Base-by-base conservation (phyloP, 1,284 basidiomycete genomes). In the Malassezia restricta region DNA sequence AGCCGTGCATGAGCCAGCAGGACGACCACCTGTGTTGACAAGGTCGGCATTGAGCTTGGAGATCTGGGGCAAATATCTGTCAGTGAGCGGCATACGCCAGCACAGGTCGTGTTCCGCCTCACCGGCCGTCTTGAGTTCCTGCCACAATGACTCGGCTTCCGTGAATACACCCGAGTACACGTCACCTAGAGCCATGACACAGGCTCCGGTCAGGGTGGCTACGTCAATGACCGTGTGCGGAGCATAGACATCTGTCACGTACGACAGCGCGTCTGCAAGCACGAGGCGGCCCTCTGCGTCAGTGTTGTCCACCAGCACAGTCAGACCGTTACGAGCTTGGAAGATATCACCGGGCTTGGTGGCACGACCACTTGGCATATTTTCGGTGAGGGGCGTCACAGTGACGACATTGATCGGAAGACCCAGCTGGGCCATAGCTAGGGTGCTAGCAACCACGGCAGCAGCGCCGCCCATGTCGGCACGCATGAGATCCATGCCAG, bases 321-420 rank as follows among this genome's bases (percentile, higher is more conserved):
- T 82, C 74, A 87, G 87, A 38, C 87, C 87, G 68, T 88, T 89
- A 82, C 87, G 87, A 6, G 86, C 84, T 61, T 86, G 84, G 57
- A 90, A 73, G 48, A 87, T 86, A 65, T 76, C 75, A 39, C 87
- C 88, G 0, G 87, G 88, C 75, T 90, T 91, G 53, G 81, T 90
- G 7, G 87, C 87, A 54, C 81, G 81, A 0, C 86, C 85, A 20
- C 59, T 64, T 29, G 64, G 64, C 64, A 68, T 64, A 61, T 91
- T 92, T 75, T 92, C 88, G n/a, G 81, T 82, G 37, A 90, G 76
- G 3, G 87, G 85, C 0, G 81, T 82, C 38, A 82, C 77, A 8
- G 81, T 78, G 30, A 87, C 78, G 44, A 87, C 75, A 69, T 90
- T 88, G 74, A 90, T 77, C 5, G 86, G 86, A 14, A 90, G 75